Percentiles rank a stretch among this genome's conserved stretches.
Evolutionary conservation across 441 rosid species (phyloP).

Genomic region (Erodium chrysanthum): DNA sequence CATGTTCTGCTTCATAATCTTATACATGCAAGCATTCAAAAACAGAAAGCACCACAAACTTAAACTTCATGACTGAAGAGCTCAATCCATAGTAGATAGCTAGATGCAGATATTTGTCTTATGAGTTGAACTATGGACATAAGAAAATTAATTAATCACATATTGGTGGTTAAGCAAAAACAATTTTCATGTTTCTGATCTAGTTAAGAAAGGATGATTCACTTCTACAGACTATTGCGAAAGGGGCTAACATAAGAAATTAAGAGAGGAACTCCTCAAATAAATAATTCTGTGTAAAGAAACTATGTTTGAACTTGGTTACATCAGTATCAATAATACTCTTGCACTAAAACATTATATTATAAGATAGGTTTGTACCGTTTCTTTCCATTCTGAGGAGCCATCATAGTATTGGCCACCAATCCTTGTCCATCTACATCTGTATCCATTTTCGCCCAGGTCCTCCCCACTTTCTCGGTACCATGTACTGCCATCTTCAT

Average conservation of each 20-base stretch:
- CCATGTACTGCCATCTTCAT: conserved; percentile 93
- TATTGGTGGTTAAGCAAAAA: not conserved
- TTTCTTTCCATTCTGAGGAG: conserved; percentile 91
- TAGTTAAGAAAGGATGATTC: no score
- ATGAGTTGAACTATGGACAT: not conserved
- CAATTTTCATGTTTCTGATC: not conserved
- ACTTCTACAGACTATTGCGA: no score
- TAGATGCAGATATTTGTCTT: not conserved
- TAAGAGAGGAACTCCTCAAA: not conserved
- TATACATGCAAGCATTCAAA: not conserved
- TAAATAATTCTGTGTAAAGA: not conserved
- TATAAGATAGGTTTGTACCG: conserved; percentile 37
- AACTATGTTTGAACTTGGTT: no score
- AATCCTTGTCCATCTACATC: conserved; percentile 95
- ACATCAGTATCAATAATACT: no score
- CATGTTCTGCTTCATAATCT: not conserved
- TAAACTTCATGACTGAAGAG: not conserved
- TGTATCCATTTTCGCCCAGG: conserved; percentile 67
- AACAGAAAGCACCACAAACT: not conserved
- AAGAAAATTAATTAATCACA: no score
- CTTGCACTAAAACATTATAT: conserved; percentile 1
- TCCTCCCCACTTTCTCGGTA: conserved; percentile 85
- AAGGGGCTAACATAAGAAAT: not conserved
- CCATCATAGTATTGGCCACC: conserved; percentile 72
- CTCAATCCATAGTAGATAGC: not conserved